These are phyloP conservation scores for Middelhovenomyces tepae DNA, from an alignment of 805 yeast genomes.

Conservation along the genomic window DNA sequence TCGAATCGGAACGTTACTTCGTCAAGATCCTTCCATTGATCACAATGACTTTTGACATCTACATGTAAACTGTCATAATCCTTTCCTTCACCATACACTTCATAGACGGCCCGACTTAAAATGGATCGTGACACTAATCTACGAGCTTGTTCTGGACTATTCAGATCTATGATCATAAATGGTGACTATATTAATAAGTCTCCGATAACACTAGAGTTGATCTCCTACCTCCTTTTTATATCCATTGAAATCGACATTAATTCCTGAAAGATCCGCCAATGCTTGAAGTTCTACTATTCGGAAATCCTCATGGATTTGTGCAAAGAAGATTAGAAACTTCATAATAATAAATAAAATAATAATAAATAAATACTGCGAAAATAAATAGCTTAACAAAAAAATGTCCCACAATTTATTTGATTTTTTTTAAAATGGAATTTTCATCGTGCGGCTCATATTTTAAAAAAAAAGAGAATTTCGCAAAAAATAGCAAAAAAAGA, in stretches of 20 bases:
- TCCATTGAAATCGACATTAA: slow-evolving; percentile 48
- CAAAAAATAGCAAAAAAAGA: too few relatives aligned
- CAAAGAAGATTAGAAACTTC: slow-evolving; percentile 69
- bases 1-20: slow-evolving; percentile 69
- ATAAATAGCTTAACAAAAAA: too few relatives aligned
- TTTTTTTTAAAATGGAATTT: too few relatives aligned
- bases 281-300: slow-evolving; percentile 79
- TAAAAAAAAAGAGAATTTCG: too few relatives aligned
- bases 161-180: slow-evolving; percentile 59
- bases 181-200: too few relatives aligned
- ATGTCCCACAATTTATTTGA: too few relatives aligned
- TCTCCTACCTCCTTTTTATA: slow-evolving; percentile 38
- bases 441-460: too few relatives aligned
- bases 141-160: slow-evolving; percentile 57
- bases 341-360: slow-evolving; percentile 10
- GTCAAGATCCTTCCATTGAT: slow-evolving; percentile 26
- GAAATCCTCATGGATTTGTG: slow-evolving; percentile 75
- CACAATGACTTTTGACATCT: slow-evolving; percentile 32
- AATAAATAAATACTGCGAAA: neutral
- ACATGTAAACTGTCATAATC: slow-evolving; percentile 50
- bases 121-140: slow-evolving; percentile 59
- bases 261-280: slow-evolving; percentile 54
- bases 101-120: slow-evolving; percentile 67
- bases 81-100: slow-evolving; percentile 70
- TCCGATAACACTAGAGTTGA: slow-evolving; percentile 2